Base-by-base conservation (phyloP, 148 eudicot species). In the Dysphania ambrosioides region DNA sequence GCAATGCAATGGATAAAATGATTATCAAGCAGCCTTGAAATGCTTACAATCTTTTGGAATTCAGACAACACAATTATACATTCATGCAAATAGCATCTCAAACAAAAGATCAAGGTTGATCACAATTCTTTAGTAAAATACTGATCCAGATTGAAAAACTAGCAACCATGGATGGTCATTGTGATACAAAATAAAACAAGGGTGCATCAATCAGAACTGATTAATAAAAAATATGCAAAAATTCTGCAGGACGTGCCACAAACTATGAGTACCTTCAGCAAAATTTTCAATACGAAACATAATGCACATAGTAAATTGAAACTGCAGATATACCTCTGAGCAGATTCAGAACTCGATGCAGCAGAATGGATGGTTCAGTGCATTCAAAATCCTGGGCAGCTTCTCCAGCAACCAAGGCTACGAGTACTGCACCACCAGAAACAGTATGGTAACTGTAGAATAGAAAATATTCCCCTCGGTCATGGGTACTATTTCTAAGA, bases 381-480 rank as follows among this genome's bases (percentile, higher is more conserved):
- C 27, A 62, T 83, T 93, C 98, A 83, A 89, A 89, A 63, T 85
- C 85, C 62, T 71, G 82, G 26, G 93, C 93, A 70, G 98, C 98
- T 81, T 91, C 90, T 27, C 97, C 97, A 41, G 97, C 93, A 24
- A 93, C 91, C 67, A 93, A 81, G 53, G 95, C 97, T 78, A 91
- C 81, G 64, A 93, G 90, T 18, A 86, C 92, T 31, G 98, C 86
- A 49, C 91, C 97, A 68, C 98, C 97, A 72, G 97, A 89, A 76
- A 93, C 95, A 34, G 95, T 89, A 73, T 93, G 98, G 77, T 93
- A 93, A 79, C 98, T 81, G 72, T 93, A 93, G 72, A 93, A 93
- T 67, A 93, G 79, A 71, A 93, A 91, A 75, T 88, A 93, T 44
- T 91, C 91, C 66, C 98, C 98, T 74, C 98, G 82, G 65, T 68